A percentile compares a stretch with the other conserved stretches of the same genome.
Evolutionary conservation across 2,329 filamentous ascomycete species (phyloP).

Genomic region (Leptographium lundbergii): DNA sequence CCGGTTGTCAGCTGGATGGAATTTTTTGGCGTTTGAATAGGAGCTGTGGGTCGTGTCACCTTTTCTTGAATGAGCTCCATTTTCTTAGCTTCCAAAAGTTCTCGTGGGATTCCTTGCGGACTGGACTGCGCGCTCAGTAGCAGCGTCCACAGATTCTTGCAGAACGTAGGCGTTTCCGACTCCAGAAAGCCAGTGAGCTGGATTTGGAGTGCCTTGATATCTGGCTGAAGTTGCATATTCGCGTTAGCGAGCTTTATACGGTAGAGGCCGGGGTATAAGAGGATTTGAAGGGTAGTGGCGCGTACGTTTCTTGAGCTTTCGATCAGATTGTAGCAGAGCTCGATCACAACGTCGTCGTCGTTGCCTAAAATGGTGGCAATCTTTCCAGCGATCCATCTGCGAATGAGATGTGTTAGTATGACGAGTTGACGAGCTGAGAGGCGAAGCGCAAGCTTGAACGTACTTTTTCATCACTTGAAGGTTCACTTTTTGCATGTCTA

Average conservation of each 20-base stretch:
- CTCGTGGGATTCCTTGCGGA: constrained; percentile 83
- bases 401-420: neutral
- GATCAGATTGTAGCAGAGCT: constrained; percentile 58
- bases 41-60: constrained; percentile 34
- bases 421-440: neutral
- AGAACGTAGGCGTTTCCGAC: constrained; percentile 79
- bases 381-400: constrained; percentile 83
- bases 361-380: constrained; percentile 80
- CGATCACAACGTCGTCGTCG: constrained; percentile 92
- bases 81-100: constrained; percentile 93
- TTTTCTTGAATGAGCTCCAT: constrained; percentile 88
- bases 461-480: constrained; percentile 96
- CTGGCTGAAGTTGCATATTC: constrained; percentile 50
- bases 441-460: neutral
- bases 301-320: constrained; percentile 68
- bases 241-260: neutral
- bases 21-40: neutral
- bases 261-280: neutral
- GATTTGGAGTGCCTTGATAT: constrained; percentile 92
- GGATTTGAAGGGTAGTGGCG: constrained; percentile 12
- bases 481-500: constrained; percentile 96
- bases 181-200: constrained; percentile 91
- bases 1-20: neutral
- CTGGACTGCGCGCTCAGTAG: constrained; percentile 82
- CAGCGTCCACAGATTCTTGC: constrained; percentile 86